Percentiles rank a stretch among this genome's conserved stretches.
These are phyloP conservation scores for Micractinium conductrix DNA, from an alignment of 139 green algal species.

Conservation along the genomic window DNA sequence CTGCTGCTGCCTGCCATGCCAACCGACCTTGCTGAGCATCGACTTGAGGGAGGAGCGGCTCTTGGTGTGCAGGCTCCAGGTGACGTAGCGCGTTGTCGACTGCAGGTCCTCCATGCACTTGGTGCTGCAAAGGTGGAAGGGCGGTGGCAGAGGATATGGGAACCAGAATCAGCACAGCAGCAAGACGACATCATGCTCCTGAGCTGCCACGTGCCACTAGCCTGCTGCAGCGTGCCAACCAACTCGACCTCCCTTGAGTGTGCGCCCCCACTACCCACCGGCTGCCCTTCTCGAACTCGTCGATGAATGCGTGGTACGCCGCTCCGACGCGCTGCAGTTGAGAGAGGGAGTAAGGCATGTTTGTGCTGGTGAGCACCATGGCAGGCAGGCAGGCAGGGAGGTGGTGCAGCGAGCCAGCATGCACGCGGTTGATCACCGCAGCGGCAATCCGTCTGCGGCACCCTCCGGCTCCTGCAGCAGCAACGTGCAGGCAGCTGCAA, in stretches of 20 bases:
- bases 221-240: no score
- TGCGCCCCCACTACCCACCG: not conserved
- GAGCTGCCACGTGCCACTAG: not conserved
- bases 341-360: no score
- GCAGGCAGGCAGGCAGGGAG: no score
- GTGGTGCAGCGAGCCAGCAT: no score
- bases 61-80: constrained; percentile 94
- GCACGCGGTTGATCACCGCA: no score
- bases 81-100: constrained; percentile 91
- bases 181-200: not conserved
- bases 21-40: constrained; percentile 78
- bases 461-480: no score
- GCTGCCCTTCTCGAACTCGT: constrained; percentile 69
- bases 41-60: constrained; percentile 63
- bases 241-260: no score
- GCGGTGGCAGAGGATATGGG: not conserved
- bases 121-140: constrained; percentile 24
- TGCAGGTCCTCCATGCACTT: constrained; percentile 93
- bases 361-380: no score
- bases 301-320: constrained; percentile 88
- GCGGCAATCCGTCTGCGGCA: no score
- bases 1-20: no score
- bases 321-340: constrained; percentile 79
- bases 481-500: no score
- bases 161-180: not conserved